These are phyloP conservation scores for Tetracladium marchalianum DNA, from an alignment of 495 filamentous ascomycete genomes.

Conservation along the genomic window DNA sequence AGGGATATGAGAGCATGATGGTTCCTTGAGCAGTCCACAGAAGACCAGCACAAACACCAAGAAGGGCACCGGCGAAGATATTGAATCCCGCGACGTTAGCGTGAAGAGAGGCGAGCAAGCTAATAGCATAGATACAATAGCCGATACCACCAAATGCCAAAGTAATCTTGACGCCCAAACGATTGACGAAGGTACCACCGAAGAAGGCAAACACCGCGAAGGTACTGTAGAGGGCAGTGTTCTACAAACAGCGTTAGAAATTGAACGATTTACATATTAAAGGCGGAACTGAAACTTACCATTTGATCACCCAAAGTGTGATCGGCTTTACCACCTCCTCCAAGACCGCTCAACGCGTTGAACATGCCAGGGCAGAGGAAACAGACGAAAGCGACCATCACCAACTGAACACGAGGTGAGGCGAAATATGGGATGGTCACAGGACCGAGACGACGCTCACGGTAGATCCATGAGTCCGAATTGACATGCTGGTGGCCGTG, in stretches of 20 bases:
- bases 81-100: constrained; percentile 66
- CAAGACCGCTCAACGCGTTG: constrained; percentile 69
- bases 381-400: constrained; percentile 74
- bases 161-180: constrained; percentile 62
- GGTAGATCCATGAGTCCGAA: constrained; percentile 52
- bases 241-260: neutral
- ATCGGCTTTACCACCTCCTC: constrained; percentile 63
- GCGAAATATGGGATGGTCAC: constrained; percentile 60
- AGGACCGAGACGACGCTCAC: constrained; percentile 45
- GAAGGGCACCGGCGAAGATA: constrained; percentile 63
- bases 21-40: constrained; percentile 90
- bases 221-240: constrained; percentile 65
- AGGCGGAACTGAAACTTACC: constrained; percentile 1
- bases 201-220: constrained; percentile 85
- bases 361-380: constrained; percentile 66
- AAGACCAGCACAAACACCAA: constrained; percentile 73
- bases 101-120: constrained; percentile 76
- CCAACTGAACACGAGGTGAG: constrained; percentile 61
- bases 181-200: constrained; percentile 69
- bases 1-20: constrained; percentile 92
- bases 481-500: no score
- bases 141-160: constrained; percentile 75
- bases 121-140: constrained; percentile 74
- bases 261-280: neutral
- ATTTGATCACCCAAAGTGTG: constrained; percentile 55